A percentile compares a stretch with the other conserved stretches of the same genome.
Evolutionary conservation across 1,139 yeast species (phyloP).

Genomic region (Sugiyamaella novakii): DNA sequence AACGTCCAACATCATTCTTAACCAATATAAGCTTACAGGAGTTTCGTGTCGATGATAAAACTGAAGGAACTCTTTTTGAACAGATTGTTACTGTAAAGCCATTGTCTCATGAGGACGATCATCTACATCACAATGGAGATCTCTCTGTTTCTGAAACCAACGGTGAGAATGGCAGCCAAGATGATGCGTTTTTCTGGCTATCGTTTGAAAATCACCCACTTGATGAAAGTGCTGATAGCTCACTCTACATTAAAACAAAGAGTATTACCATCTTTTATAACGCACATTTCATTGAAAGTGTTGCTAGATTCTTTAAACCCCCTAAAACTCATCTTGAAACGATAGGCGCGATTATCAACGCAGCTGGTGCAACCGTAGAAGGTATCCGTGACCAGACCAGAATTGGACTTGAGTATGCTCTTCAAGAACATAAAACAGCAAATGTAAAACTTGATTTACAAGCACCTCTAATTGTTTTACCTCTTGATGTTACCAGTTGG

Average conservation of each 20-base stretch:
- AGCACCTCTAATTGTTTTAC: constrained; percentile 90
- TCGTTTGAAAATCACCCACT: constrained; percentile 85
- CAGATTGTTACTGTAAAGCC: constrained; percentile 89
- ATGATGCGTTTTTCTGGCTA: constrained; percentile 74
- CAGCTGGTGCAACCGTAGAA: constrained; percentile 94
- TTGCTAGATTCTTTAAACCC: constrained; percentile 77
- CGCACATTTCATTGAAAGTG: constrained; percentile 73
- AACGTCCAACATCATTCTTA: constrained; percentile 77
- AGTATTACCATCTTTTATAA: constrained; percentile 92
- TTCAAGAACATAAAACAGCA: constrained; percentile 91
- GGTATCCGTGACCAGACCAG: constrained; percentile 88
- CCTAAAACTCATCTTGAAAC: constrained; percentile 87
- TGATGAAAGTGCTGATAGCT: constrained; percentile 80
- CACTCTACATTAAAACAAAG: constrained; percentile 68
- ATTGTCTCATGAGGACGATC: constrained; percentile 36
- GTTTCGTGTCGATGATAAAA: constrained; percentile 85
- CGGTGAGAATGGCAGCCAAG: constrained; percentile 12
- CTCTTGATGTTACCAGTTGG: constrained; percentile 77
- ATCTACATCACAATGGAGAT: constrained; percentile 18
- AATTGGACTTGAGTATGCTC: constrained; percentile 87
- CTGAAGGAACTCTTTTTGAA: constrained; percentile 69
- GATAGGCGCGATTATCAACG: constrained; percentile 86
- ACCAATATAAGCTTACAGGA: constrained; percentile 76
- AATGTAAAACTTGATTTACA: constrained; percentile 84
- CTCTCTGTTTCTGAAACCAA: constrained; percentile 18